Evolutionary conservation across 192 early-diverging fungal genomes (phyloP), one percentile per base, ranked within the genome.

Genomic region (Entomortierella beljakovae): DNA sequence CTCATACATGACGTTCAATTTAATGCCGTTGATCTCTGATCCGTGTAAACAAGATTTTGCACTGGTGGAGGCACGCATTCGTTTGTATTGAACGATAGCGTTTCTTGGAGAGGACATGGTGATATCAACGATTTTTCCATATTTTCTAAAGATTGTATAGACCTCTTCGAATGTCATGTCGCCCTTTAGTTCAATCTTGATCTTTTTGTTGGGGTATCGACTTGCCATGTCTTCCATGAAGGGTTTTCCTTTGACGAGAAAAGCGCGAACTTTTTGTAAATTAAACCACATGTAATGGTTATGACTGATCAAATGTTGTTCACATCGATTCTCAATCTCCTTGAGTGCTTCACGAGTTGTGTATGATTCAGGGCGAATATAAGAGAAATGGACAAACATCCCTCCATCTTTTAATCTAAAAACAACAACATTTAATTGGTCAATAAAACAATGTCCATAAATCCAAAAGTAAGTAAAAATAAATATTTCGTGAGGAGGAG

Each of bases 31-130:
- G 49, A 98, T 85, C 22, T 84, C 70, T 55, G 90, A 74, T 6
- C 94, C 94, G 73, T 99, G 93, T 26, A 96, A 71, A 82, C 98
- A 99, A 65, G 93, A 94, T 43, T 92, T 88, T 4, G 98, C 98
- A 63, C 92, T 92, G 2, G 97, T 94, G 10, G 98, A 94, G 0
- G 91, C 85, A 9, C 94, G 90, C 67, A 93, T 87, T 37, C 84
- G 74, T 28, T 88, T 82, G 70, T 92, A 99, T 56, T 94, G 88
- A 56, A 97, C 87, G 18, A 92, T 82, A 2, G 94, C 97, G 80
- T 86, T 91, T 40, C 90, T 86, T 40, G 94, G 90, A 50, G 88
- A 68, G 1, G 90, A 83, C 20, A 71, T 54, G 6, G 84, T 64
- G 65, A 99, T 94, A 69, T 95, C 92, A 23, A 90, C 83, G 55